Base-by-base conservation (phyloP, 257 asterid genomes). In the Voacanga thouarsii region DNA sequence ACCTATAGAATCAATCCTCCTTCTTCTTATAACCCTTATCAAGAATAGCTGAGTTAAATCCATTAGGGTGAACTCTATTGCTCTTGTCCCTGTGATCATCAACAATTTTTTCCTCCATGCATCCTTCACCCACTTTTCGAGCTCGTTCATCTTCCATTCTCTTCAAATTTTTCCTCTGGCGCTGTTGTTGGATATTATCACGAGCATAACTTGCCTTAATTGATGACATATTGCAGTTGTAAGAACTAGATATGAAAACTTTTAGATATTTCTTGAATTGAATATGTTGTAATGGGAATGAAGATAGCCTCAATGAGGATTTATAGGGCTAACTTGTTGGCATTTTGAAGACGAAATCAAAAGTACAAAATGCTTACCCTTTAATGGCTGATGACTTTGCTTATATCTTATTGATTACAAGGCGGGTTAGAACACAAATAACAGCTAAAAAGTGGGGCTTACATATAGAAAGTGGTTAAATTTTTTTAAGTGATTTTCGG, bases 61-160 rank as follows among this genome's bases (percentile, higher is more conserved):
- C n/a, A 6, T 51, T 47, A 18, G 74, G 74, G 15, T 76, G 74
- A 21, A 76, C 59, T 30, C 56, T 76, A n/a, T 76, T 64, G 65
- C 33, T 55, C 47, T 76, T 76, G 11, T 33, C 65, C 14, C 43
- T 45, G 18, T 65, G 56, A 14, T 26, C 51, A 43, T 75, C 80
- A 7, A 30, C 61, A 9, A 37, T 21, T 51, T 45, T 44, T 14
- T 16, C 57, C 49, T 10, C 12, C 28, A 4, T 63, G 5, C 26
- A 6, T 33, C 24, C 65, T 16, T 5, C 30, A 0, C 55, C 65
- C 53, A 16, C 33, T 43, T n/a, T 76, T 76, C 26, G 39, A 63
- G 63, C 33, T 63, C 28, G 16, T 47, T 76, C 74, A 30, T 64
- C 65, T 43, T 44, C 73, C 61, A 63, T 33, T 30, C 44, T 76